Conservation (phyloP, 768 basidiomycete genomes). For the Lentinus tigrinus region DNA sequence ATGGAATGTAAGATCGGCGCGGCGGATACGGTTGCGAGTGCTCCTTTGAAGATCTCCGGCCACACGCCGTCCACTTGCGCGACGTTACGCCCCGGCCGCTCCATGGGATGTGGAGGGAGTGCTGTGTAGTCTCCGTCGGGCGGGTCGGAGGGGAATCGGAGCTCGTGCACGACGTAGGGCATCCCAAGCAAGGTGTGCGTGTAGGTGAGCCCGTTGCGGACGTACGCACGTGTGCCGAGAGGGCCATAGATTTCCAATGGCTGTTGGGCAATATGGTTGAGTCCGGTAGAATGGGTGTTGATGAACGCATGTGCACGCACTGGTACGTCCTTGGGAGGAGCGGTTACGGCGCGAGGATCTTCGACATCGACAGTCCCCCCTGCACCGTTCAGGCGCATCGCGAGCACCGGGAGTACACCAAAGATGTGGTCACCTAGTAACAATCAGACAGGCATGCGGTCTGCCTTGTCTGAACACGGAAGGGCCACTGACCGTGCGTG, state of each 20-base stretch:
- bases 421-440: slow-evolving; percentile 81
- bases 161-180: slow-evolving; percentile 81
- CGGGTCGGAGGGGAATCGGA: slow-evolving; percentile 64
- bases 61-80: slow-evolving; percentile 57
- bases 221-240: slow-evolving; percentile 75
- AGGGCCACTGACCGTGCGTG: slow-evolving; percentile 63
- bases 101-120: slow-evolving; percentile 49
- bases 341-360: slow-evolving; percentile 47
- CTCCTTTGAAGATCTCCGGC: slow-evolving; percentile 60
- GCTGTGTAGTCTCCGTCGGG: slow-evolving; percentile 46
- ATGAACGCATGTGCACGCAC: slow-evolving; percentile 9
- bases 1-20: slow-evolving; percentile 80
- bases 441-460: neutral
- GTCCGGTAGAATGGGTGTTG: neutral
- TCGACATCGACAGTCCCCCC: slow-evolving; percentile 61
- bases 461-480: neutral
- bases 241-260: slow-evolving; percentile 85
- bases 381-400: slow-evolving; percentile 69
- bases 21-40: slow-evolving; percentile 62
- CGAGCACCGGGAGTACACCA: slow-evolving; percentile 68
- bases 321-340: slow-evolving; percentile 6
- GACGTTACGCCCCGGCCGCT: slow-evolving; percentile 69
- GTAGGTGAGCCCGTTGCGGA: slow-evolving; percentile 65
- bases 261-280: slow-evolving; percentile 33
- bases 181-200: slow-evolving; percentile 66